These are phyloP conservation scores for Dictyostelium gargantuum DNA, from an alignment of 208 protist species.

Conservation along the genomic window DNA sequence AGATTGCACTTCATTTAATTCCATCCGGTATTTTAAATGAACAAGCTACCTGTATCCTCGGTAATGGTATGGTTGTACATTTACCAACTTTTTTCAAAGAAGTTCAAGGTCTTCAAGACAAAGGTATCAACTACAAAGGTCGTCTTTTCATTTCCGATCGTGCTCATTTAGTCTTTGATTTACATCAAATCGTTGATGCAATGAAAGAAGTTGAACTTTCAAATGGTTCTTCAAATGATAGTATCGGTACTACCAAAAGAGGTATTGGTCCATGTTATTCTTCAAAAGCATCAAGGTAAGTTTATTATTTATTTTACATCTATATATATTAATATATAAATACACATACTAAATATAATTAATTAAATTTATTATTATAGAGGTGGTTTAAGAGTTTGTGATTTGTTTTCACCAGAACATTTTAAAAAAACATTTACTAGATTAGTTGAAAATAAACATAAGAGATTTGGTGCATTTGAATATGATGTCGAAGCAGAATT, in stretches of 20 bases:
- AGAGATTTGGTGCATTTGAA: constrained; percentile 63
- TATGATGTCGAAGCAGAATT: constrained; percentile 79
- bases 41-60: constrained; percentile 69
- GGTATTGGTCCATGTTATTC: constrained; percentile 83
- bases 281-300: constrained; percentile 67
- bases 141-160: constrained; percentile 84
- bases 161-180: constrained; percentile 87
- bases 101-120: constrained; percentile 72
- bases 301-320: background rate
- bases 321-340: background rate
- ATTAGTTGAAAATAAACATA: constrained; percentile 37
- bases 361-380: background rate
- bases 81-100: constrained; percentile 85
- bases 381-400: constrained; percentile 78
- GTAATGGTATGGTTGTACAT: constrained; percentile 86
- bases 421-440: constrained; percentile 76
- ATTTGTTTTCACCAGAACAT: constrained; percentile 72
- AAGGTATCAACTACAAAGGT: constrained; percentile 70
- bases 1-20: constrained; percentile 83
- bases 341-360: background rate
- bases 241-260: constrained; percentile 61
- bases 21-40: constrained; percentile 81
- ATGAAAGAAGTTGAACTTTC: constrained; percentile 33
- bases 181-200: constrained; percentile 82
- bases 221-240: constrained; percentile 26